Evolutionary conservation across 2,329 filamentous ascomycete species (phyloP), one percentile per base, ranked within the genome.

Genomic region (Coleophoma crateriformis): DNA sequence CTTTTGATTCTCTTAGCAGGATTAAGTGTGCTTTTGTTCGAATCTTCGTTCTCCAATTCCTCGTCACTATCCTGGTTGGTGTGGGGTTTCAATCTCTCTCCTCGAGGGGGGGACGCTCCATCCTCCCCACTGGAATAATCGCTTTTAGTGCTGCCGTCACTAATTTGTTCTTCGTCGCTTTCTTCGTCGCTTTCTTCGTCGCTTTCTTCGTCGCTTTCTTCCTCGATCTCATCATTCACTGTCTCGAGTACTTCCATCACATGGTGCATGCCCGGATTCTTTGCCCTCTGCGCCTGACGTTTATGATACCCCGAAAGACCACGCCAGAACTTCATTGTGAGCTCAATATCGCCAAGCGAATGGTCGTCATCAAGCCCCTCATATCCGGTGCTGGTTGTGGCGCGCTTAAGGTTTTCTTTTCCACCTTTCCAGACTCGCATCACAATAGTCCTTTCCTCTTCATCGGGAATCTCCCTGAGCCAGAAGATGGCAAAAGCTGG

Each of bases 381-480:
- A 34, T 61, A 61, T 1, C 45, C 49, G 4, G 52, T 43, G 39
- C 66, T 78, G 47, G 77, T 65, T 37, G 75, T 71, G 1, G 78
- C 81, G 11, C 76, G 74, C 63, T 76, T 65, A 62, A 83, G 71
- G 56, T 85, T 76, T 2, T 59, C 54, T 22, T 59, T 61, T 3
- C 54, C 55, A 20, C 84, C 82, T 60, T 82, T 84, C 81, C 83
- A 90, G 3, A 90, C 76, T 5, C 79, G 68, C 3, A 90, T 61
- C 4, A 72, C 74, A 8, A 86, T 58, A 0, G 75, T 79, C 40
- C 73, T 69, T 47, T 83, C 75, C 58, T 87, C 79, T 51, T 88
- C 85, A 50, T 90, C 86, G 0, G 75, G 68, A 0, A 90, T 71
- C n/a, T 88, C 80, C 54, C 81, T 79, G 15, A 88, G 71, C 85